phyloP scores from a whole-genome alignment of 352 stramenopile species.

The Elongisporangium prolatum region DNA sequence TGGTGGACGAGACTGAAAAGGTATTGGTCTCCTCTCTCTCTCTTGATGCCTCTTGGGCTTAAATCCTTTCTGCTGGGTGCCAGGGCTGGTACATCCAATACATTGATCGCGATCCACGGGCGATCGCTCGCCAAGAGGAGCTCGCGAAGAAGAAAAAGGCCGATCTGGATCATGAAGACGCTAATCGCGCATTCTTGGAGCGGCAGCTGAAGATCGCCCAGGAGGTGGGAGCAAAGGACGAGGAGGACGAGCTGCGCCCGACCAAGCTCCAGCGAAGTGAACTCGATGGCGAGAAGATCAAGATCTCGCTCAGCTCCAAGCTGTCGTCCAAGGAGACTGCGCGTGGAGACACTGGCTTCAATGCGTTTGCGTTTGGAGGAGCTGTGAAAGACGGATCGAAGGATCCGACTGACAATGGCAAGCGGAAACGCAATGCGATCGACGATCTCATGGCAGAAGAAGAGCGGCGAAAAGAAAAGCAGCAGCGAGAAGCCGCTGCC shows the following conservation, averaged over 20 bases:
- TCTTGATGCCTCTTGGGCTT: slow-evolving; percentile 1
- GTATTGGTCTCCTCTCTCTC: slow-evolving; percentile 1
- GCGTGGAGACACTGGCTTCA: slow-evolving; percentile 8
- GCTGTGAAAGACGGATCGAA: slow-evolving; percentile 10
- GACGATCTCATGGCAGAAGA: slow-evolving; percentile 66
- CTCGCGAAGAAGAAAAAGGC: slow-evolving; percentile 83
- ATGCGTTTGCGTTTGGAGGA: slow-evolving; percentile 14
- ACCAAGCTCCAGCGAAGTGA: slow-evolving; percentile 62
- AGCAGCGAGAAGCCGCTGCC: slow-evolving; percentile 32
- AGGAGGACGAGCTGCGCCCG: slow-evolving; percentile 29
- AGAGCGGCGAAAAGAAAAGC: slow-evolving; percentile 30
- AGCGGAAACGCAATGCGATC: slow-evolving; percentile 23
- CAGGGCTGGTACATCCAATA: slow-evolving; percentile 96
- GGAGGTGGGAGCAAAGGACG: slow-evolving; percentile 22
- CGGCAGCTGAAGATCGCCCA: slow-evolving; percentile 67
- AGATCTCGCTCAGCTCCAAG: slow-evolving; percentile 22
- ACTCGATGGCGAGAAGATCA: slow-evolving; percentile 36
- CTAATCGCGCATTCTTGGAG: slow-evolving; percentile 71
- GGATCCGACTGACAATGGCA: slow-evolving; percentile 9
- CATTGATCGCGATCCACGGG: slow-evolving; percentile 92
- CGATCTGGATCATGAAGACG: slow-evolving; percentile 90
- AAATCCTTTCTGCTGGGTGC: background rate
- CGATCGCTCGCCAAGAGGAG: slow-evolving; percentile 87
- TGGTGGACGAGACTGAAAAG: slow-evolving; percentile 98
- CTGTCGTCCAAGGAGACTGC: slow-evolving; percentile 18